Evolutionary conservation across 1,139 yeast species (phyloP).

Genomic region (Pneumocystis murina): DNA sequence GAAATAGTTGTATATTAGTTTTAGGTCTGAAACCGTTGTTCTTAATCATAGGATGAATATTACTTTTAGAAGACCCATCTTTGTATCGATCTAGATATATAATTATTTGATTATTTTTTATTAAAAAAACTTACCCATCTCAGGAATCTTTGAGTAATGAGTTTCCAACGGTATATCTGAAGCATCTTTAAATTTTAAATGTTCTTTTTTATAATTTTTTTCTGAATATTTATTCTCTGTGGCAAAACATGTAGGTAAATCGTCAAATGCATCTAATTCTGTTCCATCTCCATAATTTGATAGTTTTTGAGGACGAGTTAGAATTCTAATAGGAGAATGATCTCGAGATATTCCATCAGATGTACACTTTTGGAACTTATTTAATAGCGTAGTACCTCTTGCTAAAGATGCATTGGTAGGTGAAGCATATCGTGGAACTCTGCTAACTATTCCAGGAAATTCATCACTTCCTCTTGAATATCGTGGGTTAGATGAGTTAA

Average conservation of each 20-base stretch:
- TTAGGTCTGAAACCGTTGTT: constrained; percentile 8
- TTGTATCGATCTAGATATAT: constrained; percentile 1
- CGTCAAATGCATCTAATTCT: constrained; percentile 23
- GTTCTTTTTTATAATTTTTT: not conserved
- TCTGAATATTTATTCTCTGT: not conserved
- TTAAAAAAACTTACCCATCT: not conserved
- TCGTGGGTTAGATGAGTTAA: not conserved
- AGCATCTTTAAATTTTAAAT: not conserved
- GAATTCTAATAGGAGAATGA: not conserved
- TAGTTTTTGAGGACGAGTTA: constrained; percentile 2
- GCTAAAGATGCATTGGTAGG: constrained; percentile 1
- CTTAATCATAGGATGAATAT: constrained; percentile 9
- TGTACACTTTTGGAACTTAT: not conserved
- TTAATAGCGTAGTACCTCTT: not conserved
- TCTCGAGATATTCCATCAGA: not conserved
- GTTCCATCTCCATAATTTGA: constrained; percentile 22
- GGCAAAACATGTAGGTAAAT: constrained; percentile 17
- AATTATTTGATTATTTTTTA: not conserved
- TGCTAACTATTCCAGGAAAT: not conserved
- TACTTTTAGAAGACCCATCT: constrained; percentile 3
- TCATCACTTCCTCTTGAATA: constrained; percentile 1
- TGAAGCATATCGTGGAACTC: not conserved
- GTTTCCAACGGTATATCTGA: not conserved
- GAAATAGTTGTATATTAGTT: constrained; percentile 1
- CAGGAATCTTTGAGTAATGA: not conserved